Conservation (phyloP, 805 yeast genomes). For the Schwanniomyces sp. region DNA sequence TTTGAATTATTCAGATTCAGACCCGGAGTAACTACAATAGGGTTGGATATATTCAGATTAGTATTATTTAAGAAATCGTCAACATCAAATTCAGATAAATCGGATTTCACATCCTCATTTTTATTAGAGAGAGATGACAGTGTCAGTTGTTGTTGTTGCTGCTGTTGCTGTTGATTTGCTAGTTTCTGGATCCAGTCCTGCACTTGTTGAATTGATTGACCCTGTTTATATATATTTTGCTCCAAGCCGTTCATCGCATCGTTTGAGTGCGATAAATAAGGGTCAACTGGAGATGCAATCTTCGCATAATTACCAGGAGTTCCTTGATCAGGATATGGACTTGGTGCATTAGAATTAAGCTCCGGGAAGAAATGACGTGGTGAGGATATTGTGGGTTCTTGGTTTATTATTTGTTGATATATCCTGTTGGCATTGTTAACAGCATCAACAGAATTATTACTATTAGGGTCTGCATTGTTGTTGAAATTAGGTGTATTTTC, state of each 20-base stretch:
- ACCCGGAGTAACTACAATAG: conserved; percentile 6
- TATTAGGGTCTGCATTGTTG: neutral
- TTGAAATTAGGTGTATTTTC: conserved; percentile 14
- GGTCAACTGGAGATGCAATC: conserved; percentile 1
- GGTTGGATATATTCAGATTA: conserved; percentile 1
- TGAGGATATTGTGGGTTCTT: conserved; percentile 20
- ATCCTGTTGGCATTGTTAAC: conserved; percentile 22
- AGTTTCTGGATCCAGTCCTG: conserved; percentile 54
- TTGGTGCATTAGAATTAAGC: conserved; percentile 11
- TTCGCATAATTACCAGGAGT: conserved; percentile 6
- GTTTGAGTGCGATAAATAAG: conserved; percentile 6
- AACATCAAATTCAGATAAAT: conserved; percentile 31
- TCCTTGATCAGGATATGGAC: conserved; percentile 3
- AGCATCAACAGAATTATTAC: conserved; percentile 5
- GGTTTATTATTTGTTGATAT: conserved; percentile 31
- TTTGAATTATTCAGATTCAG: conserved; percentile 4
- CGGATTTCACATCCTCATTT: conserved; percentile 6
- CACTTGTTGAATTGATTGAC: conserved; percentile 53
- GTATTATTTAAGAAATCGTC: conserved; percentile 24
- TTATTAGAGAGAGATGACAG: conserved; percentile 6
- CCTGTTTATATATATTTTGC: conserved; percentile 47
- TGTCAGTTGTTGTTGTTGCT: conserved; percentile 7
- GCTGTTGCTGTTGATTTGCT: conserved; percentile 21
- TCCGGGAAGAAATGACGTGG: conserved; percentile 37
- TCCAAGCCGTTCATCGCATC: conserved; percentile 42